These are phyloP conservation scores for Solanum arcanum DNA, from an alignment of 257 asterid species.

Conservation along the genomic window DNA sequence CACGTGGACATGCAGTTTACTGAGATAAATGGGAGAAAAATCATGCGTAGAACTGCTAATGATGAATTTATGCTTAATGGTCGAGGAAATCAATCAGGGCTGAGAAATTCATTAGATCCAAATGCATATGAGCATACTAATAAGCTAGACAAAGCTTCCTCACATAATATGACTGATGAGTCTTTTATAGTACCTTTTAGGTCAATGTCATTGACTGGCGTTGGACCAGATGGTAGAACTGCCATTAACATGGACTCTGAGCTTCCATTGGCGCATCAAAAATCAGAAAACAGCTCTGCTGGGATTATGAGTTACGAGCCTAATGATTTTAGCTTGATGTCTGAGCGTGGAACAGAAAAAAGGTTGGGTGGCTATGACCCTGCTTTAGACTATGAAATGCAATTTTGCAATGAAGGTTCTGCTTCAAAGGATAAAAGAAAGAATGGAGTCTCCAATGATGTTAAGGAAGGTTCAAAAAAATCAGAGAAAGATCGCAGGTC, in stretches of 20 bases:
- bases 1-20: slow-evolving; percentile 33
- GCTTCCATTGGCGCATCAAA: slow-evolving; percentile 40
- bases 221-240: slow-evolving; percentile 39
- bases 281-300: slow-evolving; percentile 25
- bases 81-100: slow-evolving; percentile 27
- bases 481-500: slow-evolving; percentile 49
- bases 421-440: slow-evolving; percentile 26
- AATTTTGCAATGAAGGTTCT: slow-evolving; percentile 36
- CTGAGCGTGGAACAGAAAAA: slow-evolving; percentile 61
- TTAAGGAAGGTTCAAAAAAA: slow-evolving; percentile 35
- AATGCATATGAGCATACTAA: slow-evolving; percentile 26
- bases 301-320: slow-evolving; percentile 59
- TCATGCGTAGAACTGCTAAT: slow-evolving; percentile 26
- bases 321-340: slow-evolving; percentile 72
- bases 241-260: slow-evolving; percentile 67
- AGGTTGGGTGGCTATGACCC: slow-evolving; percentile 46
- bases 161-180: slow-evolving; percentile 55
- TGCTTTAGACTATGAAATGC: slow-evolving; percentile 76
- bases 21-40: slow-evolving; percentile 49
- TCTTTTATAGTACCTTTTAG: slow-evolving; percentile 66
- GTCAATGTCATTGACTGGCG: slow-evolving; percentile 53
- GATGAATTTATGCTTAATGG: slow-evolving; percentile 55
- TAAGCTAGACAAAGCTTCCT: slow-evolving; percentile 33
- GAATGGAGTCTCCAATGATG: slow-evolving; percentile 18
- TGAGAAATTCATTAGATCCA: slow-evolving; percentile 41